These are phyloP conservation scores for Claviceps maximensis DNA, from an alignment of 2,329 filamentous ascomycete species.

Conservation along the genomic window DNA sequence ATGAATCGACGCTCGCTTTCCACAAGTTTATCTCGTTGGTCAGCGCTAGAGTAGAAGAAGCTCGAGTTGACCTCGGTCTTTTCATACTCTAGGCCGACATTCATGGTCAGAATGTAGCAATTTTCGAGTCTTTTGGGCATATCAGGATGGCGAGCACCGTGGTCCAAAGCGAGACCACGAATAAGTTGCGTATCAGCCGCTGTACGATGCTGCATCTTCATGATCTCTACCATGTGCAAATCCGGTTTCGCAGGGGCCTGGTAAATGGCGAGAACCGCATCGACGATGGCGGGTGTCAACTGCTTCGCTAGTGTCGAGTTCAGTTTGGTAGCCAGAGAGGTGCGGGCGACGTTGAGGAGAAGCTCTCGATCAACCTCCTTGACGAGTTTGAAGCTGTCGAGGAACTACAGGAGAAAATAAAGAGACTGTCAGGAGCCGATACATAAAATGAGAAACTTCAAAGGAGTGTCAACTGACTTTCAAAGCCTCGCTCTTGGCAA, in stretches of 20 bases:
- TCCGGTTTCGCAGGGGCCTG: slow-evolving; percentile 82
- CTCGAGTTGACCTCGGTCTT: slow-evolving; percentile 98
- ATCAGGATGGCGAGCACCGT: slow-evolving; percentile 91
- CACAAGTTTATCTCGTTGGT: slow-evolving; percentile 94
- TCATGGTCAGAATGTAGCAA: slow-evolving; percentile 86
- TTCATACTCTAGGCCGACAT: slow-evolving; percentile 95
- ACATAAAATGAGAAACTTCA: not conserved
- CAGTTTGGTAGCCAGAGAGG: slow-evolving; percentile 89
- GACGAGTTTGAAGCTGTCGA: slow-evolving; percentile 83
- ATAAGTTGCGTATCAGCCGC: slow-evolving; percentile 95
- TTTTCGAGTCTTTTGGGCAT: slow-evolving; percentile 97
- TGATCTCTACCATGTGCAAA: slow-evolving; percentile 98
- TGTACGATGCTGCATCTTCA: slow-evolving; percentile 99
- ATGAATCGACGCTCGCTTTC: slow-evolving; percentile 94
- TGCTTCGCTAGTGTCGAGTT: slow-evolving; percentile 79
- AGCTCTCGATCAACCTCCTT: slow-evolving; percentile 87
- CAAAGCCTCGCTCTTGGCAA: slow-evolving; percentile 84
- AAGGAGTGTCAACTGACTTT: slow-evolving; percentile 41
- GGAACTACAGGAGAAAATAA: slow-evolving; percentile 46
- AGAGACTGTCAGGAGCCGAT: not conserved
- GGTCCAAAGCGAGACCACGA: slow-evolving; percentile 80
- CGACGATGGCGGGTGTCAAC: slow-evolving; percentile 89
- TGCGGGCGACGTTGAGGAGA: slow-evolving; percentile 82
- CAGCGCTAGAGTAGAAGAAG: slow-evolving; percentile 96
- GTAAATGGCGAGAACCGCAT: slow-evolving; percentile 91